Evolutionary conservation across 192 early-diverging fungal genomes (phyloP), one percentile per base, ranked within the genome.

Genomic region (Obelidium mucronatum): DNA sequence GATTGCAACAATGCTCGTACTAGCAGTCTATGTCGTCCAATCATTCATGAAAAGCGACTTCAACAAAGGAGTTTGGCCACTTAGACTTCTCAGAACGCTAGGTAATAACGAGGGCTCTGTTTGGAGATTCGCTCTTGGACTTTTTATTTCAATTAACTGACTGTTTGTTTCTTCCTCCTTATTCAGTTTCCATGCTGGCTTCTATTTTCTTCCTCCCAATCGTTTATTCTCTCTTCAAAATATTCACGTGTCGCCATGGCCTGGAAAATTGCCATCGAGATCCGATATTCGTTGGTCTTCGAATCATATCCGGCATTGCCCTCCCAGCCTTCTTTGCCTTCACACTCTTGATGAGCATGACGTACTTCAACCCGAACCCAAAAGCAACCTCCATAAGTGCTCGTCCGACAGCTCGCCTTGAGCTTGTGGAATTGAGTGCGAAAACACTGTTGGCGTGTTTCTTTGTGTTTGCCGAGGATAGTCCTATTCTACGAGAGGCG

Each of bases 261-360:
- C 35, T 37, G 0, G 22, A 34, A 2, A 40, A 59, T 6, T 77
- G 76, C 67, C n/a, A 28, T 55, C 40, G n/a, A 6, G 56, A 77
- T 54, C 67, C 67, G 1, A 17, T 71, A 8, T 58, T 39, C 40
- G 55, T 77, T 30, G 67, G 24, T 11, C 30, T 77, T 6, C 51
- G 76, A 24, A 48, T 77, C 6, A 19, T 77, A 24, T 59, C 76
- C 24, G 76, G 31, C 8, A 59, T 77, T 33, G 17, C 35, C 6
- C 40, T 77, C 22, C 76, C 76, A 13, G 15, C 40, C 2, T 77
- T 77, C 42, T 53, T 77, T 59, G 55, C 52, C 1, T 77, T 77
- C 63, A 77, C 76, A 30, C 36, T 77, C 17, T 67, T 77, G 28
- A 77, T 77, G 76, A 77, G 76, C 40, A 71, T 77, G 76, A 77